Conservation (phyloP, 345 rosid species). For the Lenwebbia sp. region DNA sequence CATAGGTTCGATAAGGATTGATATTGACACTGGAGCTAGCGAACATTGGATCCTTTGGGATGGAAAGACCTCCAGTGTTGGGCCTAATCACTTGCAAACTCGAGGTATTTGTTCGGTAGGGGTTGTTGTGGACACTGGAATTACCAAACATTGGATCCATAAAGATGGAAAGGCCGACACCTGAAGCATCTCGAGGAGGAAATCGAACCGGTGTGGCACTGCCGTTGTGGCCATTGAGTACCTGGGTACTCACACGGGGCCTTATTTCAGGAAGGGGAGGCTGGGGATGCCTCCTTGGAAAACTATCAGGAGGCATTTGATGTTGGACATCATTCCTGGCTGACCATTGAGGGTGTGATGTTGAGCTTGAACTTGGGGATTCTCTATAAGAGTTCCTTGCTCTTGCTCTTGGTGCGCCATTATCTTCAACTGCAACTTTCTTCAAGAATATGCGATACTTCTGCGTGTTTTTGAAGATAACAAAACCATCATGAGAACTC, state of each 20-base stretch:
- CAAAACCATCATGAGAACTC: neutral
- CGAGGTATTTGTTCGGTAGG: neutral
- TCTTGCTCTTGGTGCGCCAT: neutral
- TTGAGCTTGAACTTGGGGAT: neutral
- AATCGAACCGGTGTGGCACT: neutral
- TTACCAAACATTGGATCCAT: neutral
- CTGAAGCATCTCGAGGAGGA: neutral
- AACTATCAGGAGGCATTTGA: neutral
- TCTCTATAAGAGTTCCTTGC: neutral
- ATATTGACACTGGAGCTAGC: neutral
- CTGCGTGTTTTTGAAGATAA: neutral
- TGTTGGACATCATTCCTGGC: neutral
- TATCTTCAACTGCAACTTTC: neutral
- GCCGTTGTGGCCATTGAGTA: neutral
- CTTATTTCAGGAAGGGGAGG: neutral
- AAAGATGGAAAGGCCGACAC: neutral
- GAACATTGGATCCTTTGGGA: neutral
- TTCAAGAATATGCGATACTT: slow-evolving; percentile 6
- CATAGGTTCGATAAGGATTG: neutral
- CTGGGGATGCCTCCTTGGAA: neutral
- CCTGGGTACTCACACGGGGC: neutral
- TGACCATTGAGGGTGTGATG: neutral
- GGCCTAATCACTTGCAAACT: neutral
- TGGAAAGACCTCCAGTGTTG: neutral
- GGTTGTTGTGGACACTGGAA: neutral